Base-by-base conservation (phyloP, 2,329 filamentous ascomycete genomes). In the Fusarium protoensiforme region DNA sequence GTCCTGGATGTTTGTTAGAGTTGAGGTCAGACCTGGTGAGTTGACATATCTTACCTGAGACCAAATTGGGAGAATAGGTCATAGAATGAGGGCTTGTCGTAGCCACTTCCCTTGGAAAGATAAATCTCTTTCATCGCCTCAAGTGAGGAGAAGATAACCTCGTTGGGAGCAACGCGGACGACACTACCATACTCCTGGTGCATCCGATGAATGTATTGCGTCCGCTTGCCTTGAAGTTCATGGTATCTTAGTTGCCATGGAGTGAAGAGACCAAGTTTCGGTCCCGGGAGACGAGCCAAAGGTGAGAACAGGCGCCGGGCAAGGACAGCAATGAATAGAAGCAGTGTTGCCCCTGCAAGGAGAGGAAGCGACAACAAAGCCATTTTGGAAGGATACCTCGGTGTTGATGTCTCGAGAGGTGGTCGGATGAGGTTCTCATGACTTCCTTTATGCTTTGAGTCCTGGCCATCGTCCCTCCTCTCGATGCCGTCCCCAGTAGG, bases 81-180 rank as follows among this genome's bases (percentile, higher is more conserved):
- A 20, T 74, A 75, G 13, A 75, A 67, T 0, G 51, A 39, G 1
- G 65, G 61, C 31, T 75, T 75, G 31, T 67, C 65, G 10, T 62
- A 75, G 7, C 72, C 72, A 27, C 72, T 75, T 2, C 72, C 72
- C 4, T 65, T 65, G 0, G 72, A 74, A 1, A 63, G 31, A 10
- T 75, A 75, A 2, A 75, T 75, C 38, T 74, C 61, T 2, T 72
- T 75, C 60, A 72, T 67, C 0, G 68, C 72, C 2, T 65, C 62
- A 2, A 70, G 38, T 1, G 63, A 66, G 3, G 72, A 65, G 18
- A 75, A 75, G 20, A 65, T 54, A 14, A 65, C 68, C 16, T 75
- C 72, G 2, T 75, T 69, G 7, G 72, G 72, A 2, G 68, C 66
- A 7, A 75, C n/a, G 5, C 58, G 65, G 13, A 74, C 71, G 9